Evolutionary conservation across 1,284 basidiomycete species (phyloP).

Genomic region (Inonotus hispidus): DNA sequence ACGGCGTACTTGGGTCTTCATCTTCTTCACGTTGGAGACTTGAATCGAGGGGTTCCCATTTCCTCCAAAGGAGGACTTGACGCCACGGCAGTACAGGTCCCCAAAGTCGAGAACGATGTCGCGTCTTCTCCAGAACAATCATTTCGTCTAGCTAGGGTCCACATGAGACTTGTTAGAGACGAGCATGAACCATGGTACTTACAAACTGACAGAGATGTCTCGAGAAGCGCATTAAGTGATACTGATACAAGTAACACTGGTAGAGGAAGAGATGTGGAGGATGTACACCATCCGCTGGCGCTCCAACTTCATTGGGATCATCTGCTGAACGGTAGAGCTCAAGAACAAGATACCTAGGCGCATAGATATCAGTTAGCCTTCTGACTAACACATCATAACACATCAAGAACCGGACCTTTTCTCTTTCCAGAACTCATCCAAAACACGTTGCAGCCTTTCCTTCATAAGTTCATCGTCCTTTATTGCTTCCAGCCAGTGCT

Average conservation of each 20-base stretch:
- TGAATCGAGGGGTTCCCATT: conserved; percentile 43
- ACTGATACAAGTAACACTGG: conserved; percentile 71
- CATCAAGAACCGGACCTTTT: conserved; percentile 38
- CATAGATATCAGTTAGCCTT: not conserved
- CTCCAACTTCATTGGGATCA: conserved; percentile 38
- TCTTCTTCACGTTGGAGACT: conserved; percentile 43
- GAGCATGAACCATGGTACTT: conserved; percentile 19
- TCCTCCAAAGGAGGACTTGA: conserved; percentile 35
- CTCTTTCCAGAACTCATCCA: conserved; percentile 46
- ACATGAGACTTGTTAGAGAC: not conserved
- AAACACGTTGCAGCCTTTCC: conserved; percentile 33
- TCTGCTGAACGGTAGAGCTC: conserved; percentile 67
- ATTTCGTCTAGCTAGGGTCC: conserved; percentile 46
- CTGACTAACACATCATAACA: not conserved
- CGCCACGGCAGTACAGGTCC: conserved; percentile 49
- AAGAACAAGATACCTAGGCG: conserved; percentile 52
- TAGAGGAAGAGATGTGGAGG: conserved; percentile 64
- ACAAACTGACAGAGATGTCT: conserved; percentile 43
- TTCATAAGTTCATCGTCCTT: conserved; percentile 35
- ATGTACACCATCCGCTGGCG: conserved; percentile 28
- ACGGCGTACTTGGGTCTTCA: conserved; percentile 44
- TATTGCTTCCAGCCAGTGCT: conserved; percentile 33
- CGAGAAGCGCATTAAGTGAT: conserved; percentile 55
- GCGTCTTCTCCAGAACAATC: conserved; percentile 50
- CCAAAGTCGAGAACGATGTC: conserved; percentile 56